These are phyloP conservation scores for Prunus yedoensis DNA, from an alignment of 331 rosid species.

Conservation along the genomic window DNA sequence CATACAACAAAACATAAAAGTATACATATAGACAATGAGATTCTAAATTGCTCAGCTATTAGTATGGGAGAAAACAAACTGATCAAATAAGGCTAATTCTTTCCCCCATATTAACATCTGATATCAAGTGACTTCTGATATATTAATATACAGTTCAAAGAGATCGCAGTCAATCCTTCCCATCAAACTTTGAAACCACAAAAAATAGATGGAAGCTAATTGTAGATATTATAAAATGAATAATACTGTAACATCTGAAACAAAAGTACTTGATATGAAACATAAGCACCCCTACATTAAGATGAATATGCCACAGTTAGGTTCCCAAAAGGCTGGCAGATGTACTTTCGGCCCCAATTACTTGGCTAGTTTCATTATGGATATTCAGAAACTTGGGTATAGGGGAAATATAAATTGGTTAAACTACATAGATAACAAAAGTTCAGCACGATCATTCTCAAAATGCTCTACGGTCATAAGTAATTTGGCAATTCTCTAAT, in stretches of 20 bases:
- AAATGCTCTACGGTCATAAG: neutral
- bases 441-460: neutral
- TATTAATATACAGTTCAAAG: neutral
- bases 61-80: neutral
- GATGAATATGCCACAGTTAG: neutral
- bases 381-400: slow-evolving; percentile 1
- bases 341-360: neutral
- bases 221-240: neutral
- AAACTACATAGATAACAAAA: neutral
- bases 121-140: neutral
- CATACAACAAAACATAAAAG: neutral
- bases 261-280: neutral
- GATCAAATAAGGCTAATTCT: neutral
- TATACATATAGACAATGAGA: neutral
- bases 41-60: neutral
- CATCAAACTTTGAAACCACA: neutral
- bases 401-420: neutral
- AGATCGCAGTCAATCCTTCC: neutral
- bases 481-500: neutral
- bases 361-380: neutral
- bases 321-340: neutral
- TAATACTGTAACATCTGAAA: neutral
- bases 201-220: neutral
- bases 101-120: neutral
- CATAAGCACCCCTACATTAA: neutral